Base-by-base conservation (phyloP, 306 rosid genomes). In the Cucurbita moschata region DNA sequence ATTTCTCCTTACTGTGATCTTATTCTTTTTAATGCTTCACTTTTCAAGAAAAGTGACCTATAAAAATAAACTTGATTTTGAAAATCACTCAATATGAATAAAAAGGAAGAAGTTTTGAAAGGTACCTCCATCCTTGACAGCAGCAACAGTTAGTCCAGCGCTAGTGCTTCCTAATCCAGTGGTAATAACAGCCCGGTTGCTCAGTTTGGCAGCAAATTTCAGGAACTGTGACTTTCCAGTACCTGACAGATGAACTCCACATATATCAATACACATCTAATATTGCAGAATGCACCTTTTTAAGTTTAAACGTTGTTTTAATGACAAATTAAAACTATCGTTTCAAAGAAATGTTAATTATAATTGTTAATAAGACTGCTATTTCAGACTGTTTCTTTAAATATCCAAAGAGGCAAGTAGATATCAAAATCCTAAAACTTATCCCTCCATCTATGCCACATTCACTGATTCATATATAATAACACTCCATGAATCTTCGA, bases 111-210 rank as follows among this genome's bases (percentile, higher is more conserved):
- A 30, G 14, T 44, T 52, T 64, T 60, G 76, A 75, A 68, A 78
- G 59, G 7, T 82, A 81, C 98, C 98, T 78, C 94, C 98, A 84
- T 93, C 98, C 82, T 87, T 93, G 76, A 93, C 98, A 38, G 97
- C 97, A 83, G 97, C 85, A 75, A 93, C 98, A 60, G 98, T 93
- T 73, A 93, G 79, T 79, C 98, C 98, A 12, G 97, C 97, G 54
- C 98, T 93, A 14, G 97, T 93, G 88, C 98, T 93, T 82, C 98
- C 98, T 82, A 90, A 81, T 71, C 97, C 98, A 47, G 98, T 93
- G 75, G 97, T 90, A 78, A 93, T 90, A 74, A 93, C 98, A 85
- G 98, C 84, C 50, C 98, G 85, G 78, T 88, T 90, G 87, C 97
- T 90, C 84, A 90, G 84, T 76, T 93, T 93, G 74, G 90, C 96